These are phyloP conservation scores for Tolypocladium pustulatum DNA, from an alignment of 2,329 filamentous ascomycete species.

Conservation along the genomic window DNA sequence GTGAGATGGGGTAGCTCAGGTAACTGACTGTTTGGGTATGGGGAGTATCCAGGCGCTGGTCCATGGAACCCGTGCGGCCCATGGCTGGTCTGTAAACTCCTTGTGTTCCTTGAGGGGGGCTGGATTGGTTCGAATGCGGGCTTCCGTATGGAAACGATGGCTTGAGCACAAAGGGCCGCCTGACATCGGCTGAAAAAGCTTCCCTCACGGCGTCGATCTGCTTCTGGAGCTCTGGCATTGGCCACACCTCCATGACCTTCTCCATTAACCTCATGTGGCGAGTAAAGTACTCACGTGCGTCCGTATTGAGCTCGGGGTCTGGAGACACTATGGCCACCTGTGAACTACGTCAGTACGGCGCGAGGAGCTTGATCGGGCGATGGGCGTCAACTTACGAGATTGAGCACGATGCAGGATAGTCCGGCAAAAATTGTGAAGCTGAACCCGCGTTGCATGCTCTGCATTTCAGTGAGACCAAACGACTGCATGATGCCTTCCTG, in stretches of 20 bases:
- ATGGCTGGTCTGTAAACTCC: conserved; percentile 35
- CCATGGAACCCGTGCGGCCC: conserved; percentile 37
- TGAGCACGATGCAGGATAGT: conserved; percentile 83
- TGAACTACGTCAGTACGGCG: conserved; percentile 7
- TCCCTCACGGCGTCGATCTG: conserved; percentile 83
- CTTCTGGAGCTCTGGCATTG: conserved; percentile 79
- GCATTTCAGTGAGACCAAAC: conserved; percentile 68
- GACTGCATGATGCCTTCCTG: conserved; percentile 73
- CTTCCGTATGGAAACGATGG: conserved; percentile 80
- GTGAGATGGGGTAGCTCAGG: conserved; percentile 62
- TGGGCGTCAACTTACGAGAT: conserved; percentile 58
- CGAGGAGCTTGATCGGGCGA: neutral
- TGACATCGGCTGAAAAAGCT: conserved; percentile 80
- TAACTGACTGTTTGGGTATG: conserved; percentile 55
- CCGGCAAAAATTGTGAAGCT: conserved; percentile 94
- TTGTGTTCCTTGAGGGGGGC: conserved; percentile 44
- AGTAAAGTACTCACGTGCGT: conserved; percentile 82
- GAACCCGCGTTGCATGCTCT: conserved; percentile 89
- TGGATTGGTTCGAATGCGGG: conserved; percentile 55
- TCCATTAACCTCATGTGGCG: conserved; percentile 92
- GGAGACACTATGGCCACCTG: conserved; percentile 89
- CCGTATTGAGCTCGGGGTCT: conserved; percentile 74
- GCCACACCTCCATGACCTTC: conserved; percentile 70
- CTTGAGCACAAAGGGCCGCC: conserved; percentile 81
- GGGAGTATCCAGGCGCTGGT: conserved; percentile 42